Evolutionary conservation across 345 rosid genomes (phyloP).

Genomic region (Excoecaria cochinchinensis): DNA sequence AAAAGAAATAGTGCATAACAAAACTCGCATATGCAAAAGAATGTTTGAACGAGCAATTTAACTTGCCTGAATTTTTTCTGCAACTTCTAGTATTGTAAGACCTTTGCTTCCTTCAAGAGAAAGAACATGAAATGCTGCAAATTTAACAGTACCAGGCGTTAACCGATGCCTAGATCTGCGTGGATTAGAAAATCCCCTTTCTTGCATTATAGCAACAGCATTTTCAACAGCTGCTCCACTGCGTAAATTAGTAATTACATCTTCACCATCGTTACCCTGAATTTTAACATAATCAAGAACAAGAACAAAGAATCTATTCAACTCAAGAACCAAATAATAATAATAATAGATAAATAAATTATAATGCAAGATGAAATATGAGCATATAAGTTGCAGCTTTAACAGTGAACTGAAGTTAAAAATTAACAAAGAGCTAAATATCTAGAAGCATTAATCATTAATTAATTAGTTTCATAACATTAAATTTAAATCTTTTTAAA

Average conservation of each 20-base stretch:
- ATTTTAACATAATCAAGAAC: constrained; percentile 5
- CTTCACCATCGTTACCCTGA: constrained; percentile 66
- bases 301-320: background rate
- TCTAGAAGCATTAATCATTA: background rate
- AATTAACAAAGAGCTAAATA: background rate
- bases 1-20: constrained; percentile 12
- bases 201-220: constrained; percentile 85
- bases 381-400: background rate
- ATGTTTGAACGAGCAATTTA: background rate
- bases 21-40: background rate
- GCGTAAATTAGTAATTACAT: constrained; percentile 64
- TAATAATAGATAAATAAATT: too few species aligned
- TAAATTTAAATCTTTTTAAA: background rate
- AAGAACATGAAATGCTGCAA: constrained; percentile 86
- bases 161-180: constrained; percentile 88
- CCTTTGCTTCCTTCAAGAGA: constrained; percentile 79
- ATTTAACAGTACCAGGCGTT: constrained; percentile 95
- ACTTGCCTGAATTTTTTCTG: constrained; percentile 85
- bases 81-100: constrained; percentile 77
- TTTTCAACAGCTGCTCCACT: constrained; percentile 81
- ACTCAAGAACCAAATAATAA: background rate
- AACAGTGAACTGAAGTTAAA: background rate
- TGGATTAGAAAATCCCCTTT: constrained; percentile 66
- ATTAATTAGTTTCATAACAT: background rate
- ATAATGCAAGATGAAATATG: background rate